A percentile compares a stretch with the other conserved stretches of the same genome.
These are phyloP conservation scores for Aspergillus sp. DNA, from an alignment of 2,329 filamentous ascomycete genomes.

Conservation along the genomic window DNA sequence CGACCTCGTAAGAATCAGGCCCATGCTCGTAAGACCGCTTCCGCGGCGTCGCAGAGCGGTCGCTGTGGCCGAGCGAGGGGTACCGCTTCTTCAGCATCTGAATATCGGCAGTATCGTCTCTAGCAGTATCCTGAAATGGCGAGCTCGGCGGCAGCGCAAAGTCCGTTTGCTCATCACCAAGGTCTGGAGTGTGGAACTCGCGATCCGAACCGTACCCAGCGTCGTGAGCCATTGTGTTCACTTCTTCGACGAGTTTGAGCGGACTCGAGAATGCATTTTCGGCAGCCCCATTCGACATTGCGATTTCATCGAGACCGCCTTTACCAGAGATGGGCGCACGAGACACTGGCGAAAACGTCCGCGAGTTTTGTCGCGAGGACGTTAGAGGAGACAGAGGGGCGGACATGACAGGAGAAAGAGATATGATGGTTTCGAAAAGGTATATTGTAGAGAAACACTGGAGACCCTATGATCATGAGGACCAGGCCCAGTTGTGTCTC, in stretches of 20 bases:
- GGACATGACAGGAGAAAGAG: constrained; percentile 29
- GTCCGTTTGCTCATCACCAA: constrained; percentile 20
- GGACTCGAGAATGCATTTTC: constrained; percentile 27
- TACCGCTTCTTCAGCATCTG: constrained; percentile 19
- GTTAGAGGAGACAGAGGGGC: constrained; percentile 41
- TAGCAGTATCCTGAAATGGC: constrained; percentile 33
- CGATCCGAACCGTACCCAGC: constrained; percentile 10
- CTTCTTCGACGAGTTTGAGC: constrained; percentile 19
- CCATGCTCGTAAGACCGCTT: constrained; percentile 22
- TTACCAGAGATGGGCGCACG: constrained; percentile 14
- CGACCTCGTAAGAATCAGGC: constrained; percentile 13
- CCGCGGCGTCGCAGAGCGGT: constrained; percentile 17
- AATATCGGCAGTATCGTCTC: constrained; percentile 34
- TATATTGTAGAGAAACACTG: neutral
- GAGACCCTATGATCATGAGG: neutral
- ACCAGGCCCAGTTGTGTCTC: neutral
- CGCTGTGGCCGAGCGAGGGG: constrained; percentile 7
- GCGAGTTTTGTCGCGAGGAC: constrained; percentile 40
- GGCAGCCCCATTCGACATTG: constrained; percentile 16
- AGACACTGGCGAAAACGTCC: constrained; percentile 29
- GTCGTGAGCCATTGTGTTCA: constrained; percentile 9
- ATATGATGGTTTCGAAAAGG: neutral
- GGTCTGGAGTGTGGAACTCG: constrained; percentile 16
- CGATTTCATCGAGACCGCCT: constrained; percentile 13
- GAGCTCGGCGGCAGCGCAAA: constrained; percentile 32